Base-by-base conservation (phyloP, 352 stramenopile genomes). In the Phytophthora constricta region DNA sequence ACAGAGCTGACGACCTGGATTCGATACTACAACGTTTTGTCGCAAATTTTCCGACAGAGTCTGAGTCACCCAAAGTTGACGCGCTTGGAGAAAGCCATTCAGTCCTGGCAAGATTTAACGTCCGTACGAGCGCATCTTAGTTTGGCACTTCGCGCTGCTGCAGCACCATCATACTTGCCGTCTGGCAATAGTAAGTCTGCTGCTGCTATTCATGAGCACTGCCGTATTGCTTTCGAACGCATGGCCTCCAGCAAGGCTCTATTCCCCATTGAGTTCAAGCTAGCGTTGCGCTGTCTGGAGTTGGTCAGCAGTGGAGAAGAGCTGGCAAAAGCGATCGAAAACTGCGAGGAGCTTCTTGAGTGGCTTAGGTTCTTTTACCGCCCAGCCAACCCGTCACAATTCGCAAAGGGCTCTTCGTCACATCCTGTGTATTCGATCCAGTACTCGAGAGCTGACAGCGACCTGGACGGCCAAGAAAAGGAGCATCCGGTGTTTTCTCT, bases 341-440 rank as follows among this genome's bases (percentile, higher is more conserved):
- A 73, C 7, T 83, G 65, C 42, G 57, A 80, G 1, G 55, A 77
- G 26, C 22, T 85, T 11, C 20, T 84, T 17, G 65, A 78, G 17
- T 88, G 79, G 70, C 65, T 95, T 28, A 65, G 70, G 2, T 84
- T 92, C 60, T 91, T 93, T 47, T 93, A 91, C 54, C 80, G 87
- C 17, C 74, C 79, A 16, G 73, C 86, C 1, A 91, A 90, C 28
- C 61, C 74, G 37, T 82, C 77, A 2, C 79, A 87, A 58, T 81
- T 91, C 27, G 54, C 58, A 5, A 78, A 85, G 25, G 74, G 58
- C 13, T 82, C 74, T 7, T 91, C 82, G 19, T 80, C 74, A 14
- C 76, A 91, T 53, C 82, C 84, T 2, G 60, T 87, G 1, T 87
- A 79, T 49, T 76, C 82, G 3, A 75, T 89, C 20, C 79, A 89